A percentile compares a stretch with the other conserved stretches of the same genome.
Evolutionary conservation across 2,329 filamentous ascomycete species (phyloP).

Genomic region (Claviceps fusiformis): DNA sequence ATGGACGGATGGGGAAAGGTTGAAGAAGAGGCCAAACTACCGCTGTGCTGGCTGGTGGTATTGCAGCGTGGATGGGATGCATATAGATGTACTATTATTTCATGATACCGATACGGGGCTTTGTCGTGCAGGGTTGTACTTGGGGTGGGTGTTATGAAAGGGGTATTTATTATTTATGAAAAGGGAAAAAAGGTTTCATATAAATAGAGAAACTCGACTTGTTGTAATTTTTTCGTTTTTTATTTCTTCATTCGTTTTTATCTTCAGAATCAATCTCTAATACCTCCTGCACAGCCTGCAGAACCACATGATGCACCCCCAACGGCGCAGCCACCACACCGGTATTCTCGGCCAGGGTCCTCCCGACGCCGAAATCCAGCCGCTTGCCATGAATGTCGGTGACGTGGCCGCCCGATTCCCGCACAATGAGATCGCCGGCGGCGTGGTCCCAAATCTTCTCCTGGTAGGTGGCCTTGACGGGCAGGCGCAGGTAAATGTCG

Average conservation of each 20-base stretch:
- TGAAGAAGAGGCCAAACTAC: background rate
- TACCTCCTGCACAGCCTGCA: conserved; percentile 72
- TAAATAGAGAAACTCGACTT: too few species aligned
- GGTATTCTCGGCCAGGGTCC: conserved; percentile 82
- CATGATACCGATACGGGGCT: background rate
- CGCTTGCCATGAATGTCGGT: conserved; percentile 77
- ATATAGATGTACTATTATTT: background rate
- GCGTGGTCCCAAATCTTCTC: conserved; percentile 99
- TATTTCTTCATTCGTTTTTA: too few species aligned
- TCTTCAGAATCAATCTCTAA: conserved; percentile 26
- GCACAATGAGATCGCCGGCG: conserved; percentile 83
- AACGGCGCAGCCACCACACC: conserved; percentile 82
- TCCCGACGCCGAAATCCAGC: conserved; percentile 74
- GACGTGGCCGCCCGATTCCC: conserved; percentile 84
- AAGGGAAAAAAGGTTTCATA: too few species aligned
- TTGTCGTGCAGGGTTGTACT: too few species aligned
- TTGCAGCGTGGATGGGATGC: too few species aligned
- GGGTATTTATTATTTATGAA: too few species aligned
- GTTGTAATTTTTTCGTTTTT: too few species aligned
- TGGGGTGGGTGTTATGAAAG: too few species aligned
- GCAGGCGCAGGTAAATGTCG: conserved; percentile 85
- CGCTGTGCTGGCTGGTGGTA: too few species aligned
- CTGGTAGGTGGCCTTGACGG: conserved; percentile 74
- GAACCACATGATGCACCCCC: conserved; percentile 60
- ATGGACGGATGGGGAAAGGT: background rate